phyloP scores from a whole-genome alignment of 148 eudicot species.

The Persicaria tinctoria region DNA sequence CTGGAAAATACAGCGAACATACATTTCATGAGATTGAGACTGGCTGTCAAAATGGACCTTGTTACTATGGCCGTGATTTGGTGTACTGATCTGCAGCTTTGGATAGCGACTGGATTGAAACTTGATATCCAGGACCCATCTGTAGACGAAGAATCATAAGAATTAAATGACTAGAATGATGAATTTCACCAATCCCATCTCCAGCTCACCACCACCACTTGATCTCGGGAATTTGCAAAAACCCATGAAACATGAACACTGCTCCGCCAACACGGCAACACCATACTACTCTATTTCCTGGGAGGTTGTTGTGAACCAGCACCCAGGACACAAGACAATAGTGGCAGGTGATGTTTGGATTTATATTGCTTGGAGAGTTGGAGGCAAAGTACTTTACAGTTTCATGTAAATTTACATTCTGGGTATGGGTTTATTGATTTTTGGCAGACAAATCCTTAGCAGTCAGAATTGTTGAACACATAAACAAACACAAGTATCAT shows the following conservation, averaged over 20 bases:
- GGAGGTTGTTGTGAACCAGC: no score
- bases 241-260: no score
- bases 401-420: not conserved
- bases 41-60: not conserved
- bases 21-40: not conserved
- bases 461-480: not conserved
- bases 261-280: no score
- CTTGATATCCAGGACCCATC: conserved; percentile 81
- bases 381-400: no score
- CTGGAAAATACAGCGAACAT: not conserved
- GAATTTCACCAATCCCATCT: not conserved
- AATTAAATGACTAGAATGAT: not conserved
- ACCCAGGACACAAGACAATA: no score
- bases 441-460: not conserved
- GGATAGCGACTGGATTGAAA: conserved; percentile 77
- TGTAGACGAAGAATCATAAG: conserved; percentile 19
- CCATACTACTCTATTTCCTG: no score
- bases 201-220: no score
- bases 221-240: no score
- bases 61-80: conserved; percentile 37
- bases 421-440: not conserved
- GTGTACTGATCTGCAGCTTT: conserved; percentile 65
- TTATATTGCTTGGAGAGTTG: no score
- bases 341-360: no score
- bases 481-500: not conserved